These are phyloP conservation scores for Aureobasidium namibiae DNA, from an alignment of 2,329 filamentous ascomycete species.

Conservation along the genomic window DNA sequence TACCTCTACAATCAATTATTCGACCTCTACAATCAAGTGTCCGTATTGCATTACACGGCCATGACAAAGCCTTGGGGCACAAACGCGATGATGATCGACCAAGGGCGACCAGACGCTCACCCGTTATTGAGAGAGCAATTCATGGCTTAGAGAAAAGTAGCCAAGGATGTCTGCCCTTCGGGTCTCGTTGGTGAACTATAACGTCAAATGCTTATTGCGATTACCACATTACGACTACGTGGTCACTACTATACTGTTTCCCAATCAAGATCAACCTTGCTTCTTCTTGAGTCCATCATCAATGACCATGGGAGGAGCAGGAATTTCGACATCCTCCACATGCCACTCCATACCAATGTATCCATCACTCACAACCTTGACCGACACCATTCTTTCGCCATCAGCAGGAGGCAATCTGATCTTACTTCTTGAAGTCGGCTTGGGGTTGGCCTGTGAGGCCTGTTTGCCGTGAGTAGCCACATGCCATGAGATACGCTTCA, in stretches of 20 bases:
- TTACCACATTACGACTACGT: too few species aligned
- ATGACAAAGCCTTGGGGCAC: constrained; percentile 23
- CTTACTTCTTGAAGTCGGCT: constrained; percentile 46
- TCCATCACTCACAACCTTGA: constrained; percentile 75
- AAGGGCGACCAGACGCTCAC: constrained; percentile 19
- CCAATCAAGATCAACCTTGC: background rate
- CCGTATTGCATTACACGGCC: constrained; percentile 23
- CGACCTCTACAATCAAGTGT: constrained; percentile 17
- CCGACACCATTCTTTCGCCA: constrained; percentile 56
- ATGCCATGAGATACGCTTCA: constrained; percentile 78
- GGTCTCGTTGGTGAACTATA: background rate
- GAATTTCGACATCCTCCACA: constrained; percentile 44
- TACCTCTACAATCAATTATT: constrained; percentile 18
- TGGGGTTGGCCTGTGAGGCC: constrained; percentile 22
- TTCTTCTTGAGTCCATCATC: constrained; percentile 26
- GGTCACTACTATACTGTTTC: background rate
- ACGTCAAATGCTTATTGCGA: too few species aligned
- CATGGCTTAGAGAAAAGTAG: constrained; percentile 19
- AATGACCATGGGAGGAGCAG: constrained; percentile 25
- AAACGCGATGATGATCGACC: constrained; percentile 6
- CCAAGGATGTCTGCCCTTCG: constrained; percentile 13
- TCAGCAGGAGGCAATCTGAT: constrained; percentile 52
- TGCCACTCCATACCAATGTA: constrained; percentile 70
- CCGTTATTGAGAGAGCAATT: constrained; percentile 22
- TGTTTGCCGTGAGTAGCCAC: constrained; percentile 18